phyloP scores from a whole-genome alignment of 495 filamentous ascomycete species.

The Peziza echinospora region DNA sequence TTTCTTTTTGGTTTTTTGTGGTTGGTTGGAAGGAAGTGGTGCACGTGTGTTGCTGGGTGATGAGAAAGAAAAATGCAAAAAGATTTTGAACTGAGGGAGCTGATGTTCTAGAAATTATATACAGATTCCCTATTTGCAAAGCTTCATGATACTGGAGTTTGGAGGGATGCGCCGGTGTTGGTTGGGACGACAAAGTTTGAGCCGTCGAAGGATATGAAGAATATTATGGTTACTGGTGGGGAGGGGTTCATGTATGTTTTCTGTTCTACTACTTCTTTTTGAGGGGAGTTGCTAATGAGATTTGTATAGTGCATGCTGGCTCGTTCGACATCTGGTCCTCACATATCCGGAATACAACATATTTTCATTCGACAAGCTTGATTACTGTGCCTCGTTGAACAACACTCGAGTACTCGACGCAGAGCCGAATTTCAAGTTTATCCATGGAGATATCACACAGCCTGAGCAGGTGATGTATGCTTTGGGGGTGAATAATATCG shows the following conservation, averaged over 20 bases:
- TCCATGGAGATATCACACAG: slow-evolving; percentile 47
- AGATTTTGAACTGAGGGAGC: no score
- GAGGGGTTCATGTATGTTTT: slow-evolving; percentile 46
- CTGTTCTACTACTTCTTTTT: not conserved
- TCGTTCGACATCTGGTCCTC: slow-evolving; percentile 44
- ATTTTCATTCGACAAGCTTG: slow-evolving; percentile 55
- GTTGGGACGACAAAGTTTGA: slow-evolving; percentile 42
- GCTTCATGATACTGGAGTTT: slow-evolving; percentile 21
- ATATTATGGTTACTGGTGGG: slow-evolving; percentile 52
- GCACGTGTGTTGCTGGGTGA: no score
- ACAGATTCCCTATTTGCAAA: slow-evolving; percentile 1
- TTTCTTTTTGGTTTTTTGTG: no score
- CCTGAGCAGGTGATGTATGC: slow-evolving; percentile 36
- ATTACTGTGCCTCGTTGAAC: slow-evolving; percentile 49
- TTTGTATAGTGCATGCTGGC: slow-evolving; percentile 39
- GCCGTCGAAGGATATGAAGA: slow-evolving; percentile 38
- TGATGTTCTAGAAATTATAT: no score
- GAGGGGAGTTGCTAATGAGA: not conserved
- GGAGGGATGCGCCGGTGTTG: slow-evolving; percentile 44
- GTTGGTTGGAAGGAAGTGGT: no score
- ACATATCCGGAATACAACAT: slow-evolving; percentile 51
- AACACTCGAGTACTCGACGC: slow-evolving; percentile 41
- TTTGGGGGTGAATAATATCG: slow-evolving; percentile 40
- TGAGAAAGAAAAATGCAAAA: no score
- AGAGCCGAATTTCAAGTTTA: slow-evolving; percentile 48